These are phyloP conservation scores for Ceratobasidium theobromae DNA, from an alignment of 1,284 basidiomycete species.

Conservation along the genomic window DNA sequence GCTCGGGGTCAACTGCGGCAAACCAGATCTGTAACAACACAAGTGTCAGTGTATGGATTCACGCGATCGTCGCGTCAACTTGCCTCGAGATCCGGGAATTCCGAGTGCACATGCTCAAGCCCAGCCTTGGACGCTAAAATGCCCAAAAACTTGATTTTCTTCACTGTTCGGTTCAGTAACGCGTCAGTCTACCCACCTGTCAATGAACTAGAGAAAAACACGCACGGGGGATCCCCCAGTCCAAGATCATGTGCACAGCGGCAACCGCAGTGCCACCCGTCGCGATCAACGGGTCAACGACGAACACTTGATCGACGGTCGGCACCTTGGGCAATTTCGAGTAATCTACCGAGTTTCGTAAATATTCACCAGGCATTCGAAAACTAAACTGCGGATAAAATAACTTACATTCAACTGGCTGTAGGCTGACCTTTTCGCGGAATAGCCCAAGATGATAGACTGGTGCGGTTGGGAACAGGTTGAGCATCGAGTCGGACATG, in stretches of 20 bases:
- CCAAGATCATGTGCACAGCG: slow-evolving; percentile 78
- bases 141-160: slow-evolving; percentile 79
- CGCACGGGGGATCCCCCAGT: slow-evolving; percentile 80
- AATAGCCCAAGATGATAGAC: slow-evolving; percentile 91
- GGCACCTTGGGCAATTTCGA: slow-evolving; percentile 82
- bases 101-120: slow-evolving; percentile 62
- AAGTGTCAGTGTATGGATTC: slow-evolving; percentile 5
- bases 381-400: background rate
- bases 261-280: slow-evolving; percentile 93
- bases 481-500: slow-evolving; percentile 86
- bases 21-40: slow-evolving; percentile 67
- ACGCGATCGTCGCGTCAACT: slow-evolving; percentile 33
- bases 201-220: slow-evolving; percentile 31
- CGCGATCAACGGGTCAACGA: slow-evolving; percentile 90
- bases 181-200: slow-evolving; percentile 1
- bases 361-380: slow-evolving; percentile 29
- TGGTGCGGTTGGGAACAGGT: slow-evolving; percentile 80
- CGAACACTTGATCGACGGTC: slow-evolving; percentile 78
- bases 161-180: slow-evolving; percentile 47
- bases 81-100: slow-evolving; percentile 82
- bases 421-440: slow-evolving; percentile 85
- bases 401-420: slow-evolving; percentile 83
- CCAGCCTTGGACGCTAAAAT: slow-evolving; percentile 81
- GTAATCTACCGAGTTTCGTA: slow-evolving; percentile 61
- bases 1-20: slow-evolving; percentile 71